Evolutionary conservation across 805 yeast species (phyloP), one percentile per base, ranked within the genome.

Genomic region (Candida qinlingensis): DNA sequence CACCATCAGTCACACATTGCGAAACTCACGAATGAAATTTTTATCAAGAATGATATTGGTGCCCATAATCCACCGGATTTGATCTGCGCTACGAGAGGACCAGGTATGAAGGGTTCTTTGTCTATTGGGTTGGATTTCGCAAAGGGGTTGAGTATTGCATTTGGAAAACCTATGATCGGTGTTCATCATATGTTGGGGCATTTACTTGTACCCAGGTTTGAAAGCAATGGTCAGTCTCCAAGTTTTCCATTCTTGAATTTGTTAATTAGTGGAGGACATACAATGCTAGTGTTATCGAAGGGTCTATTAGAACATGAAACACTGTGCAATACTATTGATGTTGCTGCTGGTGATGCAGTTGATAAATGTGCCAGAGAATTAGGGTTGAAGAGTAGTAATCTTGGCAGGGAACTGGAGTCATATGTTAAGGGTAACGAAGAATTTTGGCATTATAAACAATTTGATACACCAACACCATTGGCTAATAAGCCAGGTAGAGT

Each of bases 141-240:
- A 0, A 85, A 88, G 58, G 99, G 98, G 0, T 69, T 94, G 10
- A 70, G 90, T 1, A 68, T 85, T 0, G 97, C 91, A 0, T 85
- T 89, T 85, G 64, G 76, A 11, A 76, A 71, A 6, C 97, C 97
- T 0, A 59, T 88, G 19, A 71, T 94, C 2, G 98, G 97, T 0
- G 96, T 92, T 0, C 96, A 94, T 63, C 99, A 94, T 60, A 92
- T 94, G 99, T 71, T 92, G 43, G 99, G 96, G 0, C 99, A 94
- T 68, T 69, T 94, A 5, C 64, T 94, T 30, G 73, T 87, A 0
- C 81, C 90, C 2, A 64, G 90, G 45, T 63, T 81, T 62, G 68
- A 62, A 26, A 59, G 66, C 44, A 70, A 70, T 43, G 80, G 77
- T 0, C 26, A 47, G 1, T 42, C 52, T 0, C 87, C 87, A 0